phyloP scores from a whole-genome alignment of 257 asterid genomes.

The Striga asiatica region DNA sequence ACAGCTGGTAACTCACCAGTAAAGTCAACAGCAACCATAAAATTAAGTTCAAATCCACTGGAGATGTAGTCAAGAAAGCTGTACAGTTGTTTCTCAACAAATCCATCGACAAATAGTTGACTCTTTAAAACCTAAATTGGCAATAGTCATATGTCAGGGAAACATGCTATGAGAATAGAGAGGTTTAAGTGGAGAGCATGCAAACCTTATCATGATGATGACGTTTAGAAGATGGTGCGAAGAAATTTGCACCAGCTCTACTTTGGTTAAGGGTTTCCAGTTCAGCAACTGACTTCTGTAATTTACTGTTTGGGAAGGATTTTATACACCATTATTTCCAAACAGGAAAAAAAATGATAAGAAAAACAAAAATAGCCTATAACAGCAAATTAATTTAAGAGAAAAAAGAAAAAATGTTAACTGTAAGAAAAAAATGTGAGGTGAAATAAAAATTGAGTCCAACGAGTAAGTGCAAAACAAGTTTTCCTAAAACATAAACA shows the following conservation, averaged over 20 bases:
- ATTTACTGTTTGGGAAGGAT: conserved; percentile 31
- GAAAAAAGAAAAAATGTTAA: too few species aligned
- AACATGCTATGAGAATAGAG: neutral
- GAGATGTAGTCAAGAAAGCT: conserved; percentile 77
- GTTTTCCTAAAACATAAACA: too few species aligned
- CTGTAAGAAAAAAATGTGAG: too few species aligned
- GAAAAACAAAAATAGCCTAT: neutral
- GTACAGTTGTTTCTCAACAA: conserved; percentile 47
- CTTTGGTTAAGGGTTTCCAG: conserved; percentile 41
- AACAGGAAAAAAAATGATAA: neutral
- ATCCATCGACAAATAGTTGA: conserved; percentile 48
- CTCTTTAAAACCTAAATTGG: conserved; percentile 44
- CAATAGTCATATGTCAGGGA: neutral
- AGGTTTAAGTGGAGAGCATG: conserved; percentile 11
- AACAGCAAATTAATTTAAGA: neutral
- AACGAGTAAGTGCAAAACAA: neutral
- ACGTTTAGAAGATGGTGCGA: conserved; percentile 37
- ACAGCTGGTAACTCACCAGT: conserved; percentile 35
- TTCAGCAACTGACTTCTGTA: conserved; percentile 57
- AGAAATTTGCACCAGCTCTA: conserved; percentile 46
- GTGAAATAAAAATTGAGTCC: neutral
- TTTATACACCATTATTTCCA: neutral
- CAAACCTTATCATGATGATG: conserved; percentile 49
- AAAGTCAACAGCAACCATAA: conserved; percentile 86
- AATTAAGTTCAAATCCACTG: conserved; percentile 73